Percentiles rank a stretch among this genome's conserved stretches.
These are phyloP conservation scores for Ceratobasidium sp. DNA, from an alignment of 1,284 basidiomycete genomes.

Conservation along the genomic window DNA sequence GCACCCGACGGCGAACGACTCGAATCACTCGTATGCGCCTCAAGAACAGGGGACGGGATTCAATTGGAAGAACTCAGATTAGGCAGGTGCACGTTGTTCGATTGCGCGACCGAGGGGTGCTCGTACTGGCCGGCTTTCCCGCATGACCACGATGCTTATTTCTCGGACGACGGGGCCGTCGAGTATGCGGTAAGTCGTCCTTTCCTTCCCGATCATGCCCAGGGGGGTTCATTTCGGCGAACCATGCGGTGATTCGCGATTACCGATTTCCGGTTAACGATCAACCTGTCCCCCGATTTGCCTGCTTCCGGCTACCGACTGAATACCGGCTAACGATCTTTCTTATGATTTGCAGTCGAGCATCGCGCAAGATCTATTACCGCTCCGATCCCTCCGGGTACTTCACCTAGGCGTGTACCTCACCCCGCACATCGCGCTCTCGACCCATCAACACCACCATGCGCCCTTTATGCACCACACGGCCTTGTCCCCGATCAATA, in stretches of 20 bases:
- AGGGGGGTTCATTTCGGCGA: too few relatives aligned
- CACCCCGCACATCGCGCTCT: slow-evolving; percentile 29
- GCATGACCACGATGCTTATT: slow-evolving; percentile 43
- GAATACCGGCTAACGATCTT: too few relatives aligned
- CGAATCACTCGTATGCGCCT: neutral
- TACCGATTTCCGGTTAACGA: slow-evolving; percentile 20
- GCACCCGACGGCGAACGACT: slow-evolving; percentile 34
- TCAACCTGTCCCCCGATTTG: too few relatives aligned
- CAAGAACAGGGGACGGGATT: neutral
- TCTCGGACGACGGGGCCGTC: slow-evolving; percentile 38
- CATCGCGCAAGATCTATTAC: slow-evolving; percentile 39
- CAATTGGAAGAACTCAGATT: slow-evolving; percentile 26
- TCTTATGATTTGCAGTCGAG: slow-evolving; percentile 1
- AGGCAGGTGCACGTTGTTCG: slow-evolving; percentile 40
- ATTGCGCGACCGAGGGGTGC: slow-evolving; percentile 37
- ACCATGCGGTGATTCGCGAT: neutral
- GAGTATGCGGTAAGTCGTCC: slow-evolving; percentile 33
- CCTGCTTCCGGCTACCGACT: too few relatives aligned
- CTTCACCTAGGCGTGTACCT: slow-evolving; percentile 40
- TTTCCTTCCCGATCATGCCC: neutral
- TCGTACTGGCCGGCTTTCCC: slow-evolving; percentile 44
- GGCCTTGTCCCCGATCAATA: too few relatives aligned
- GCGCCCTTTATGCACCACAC: neutral
- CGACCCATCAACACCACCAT: slow-evolving; percentile 38
- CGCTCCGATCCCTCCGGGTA: slow-evolving; percentile 20